Base-by-base conservation (phyloP, 148 eudicot genomes). In the Salicornia ramosissima region DNA sequence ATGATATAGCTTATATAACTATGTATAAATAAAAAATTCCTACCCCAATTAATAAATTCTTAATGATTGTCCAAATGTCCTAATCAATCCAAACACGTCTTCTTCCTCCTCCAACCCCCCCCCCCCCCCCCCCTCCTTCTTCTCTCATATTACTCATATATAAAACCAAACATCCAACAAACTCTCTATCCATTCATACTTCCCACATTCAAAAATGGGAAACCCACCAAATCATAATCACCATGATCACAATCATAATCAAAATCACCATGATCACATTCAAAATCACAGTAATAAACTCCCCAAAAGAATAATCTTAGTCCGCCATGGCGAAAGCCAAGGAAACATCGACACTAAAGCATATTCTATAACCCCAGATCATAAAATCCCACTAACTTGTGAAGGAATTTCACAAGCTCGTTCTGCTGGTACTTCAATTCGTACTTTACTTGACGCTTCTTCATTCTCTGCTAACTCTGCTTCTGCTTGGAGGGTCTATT, bases 241-340 rank as follows among this genome's bases (percentile, higher is more conserved):
- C 45, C 45, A 13, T 33, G 21, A 47, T n/a, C 7, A 10, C 55
- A 6, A 47, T 56, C 67, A 60, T 34, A 60, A 26, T 2, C 9
- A 58, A 8, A 52, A 42, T 63, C 54, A 51, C 58, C 50, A 68
- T 11, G 13, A 0, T 19, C 33, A n/a, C 67, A 39, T n/a, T n/a
- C 36, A 14, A 5, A 42, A 40, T 22, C 16, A 39, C 16, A 39
- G 5, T 18, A 28, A 65, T 26, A 77, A 70, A 9, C 83, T 91
- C 0, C 98, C 98, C 0, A 93, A 88, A 75, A 53, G 97, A 25
- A 90, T 94, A 49, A 90, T 94, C 24, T 49, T 94, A 2, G 79
- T 94, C 7, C 90, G 98, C 0, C 98, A 94, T 67, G 98, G 98
- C 31, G 96, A 94, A 72, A 80, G 88, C 79, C 78, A 80, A 31